Evolutionary conservation across 2,329 filamentous ascomycete species (phyloP), one percentile per base, ranked within the genome.

Genomic region (Aspergillus brunneoviolaceus): DNA sequence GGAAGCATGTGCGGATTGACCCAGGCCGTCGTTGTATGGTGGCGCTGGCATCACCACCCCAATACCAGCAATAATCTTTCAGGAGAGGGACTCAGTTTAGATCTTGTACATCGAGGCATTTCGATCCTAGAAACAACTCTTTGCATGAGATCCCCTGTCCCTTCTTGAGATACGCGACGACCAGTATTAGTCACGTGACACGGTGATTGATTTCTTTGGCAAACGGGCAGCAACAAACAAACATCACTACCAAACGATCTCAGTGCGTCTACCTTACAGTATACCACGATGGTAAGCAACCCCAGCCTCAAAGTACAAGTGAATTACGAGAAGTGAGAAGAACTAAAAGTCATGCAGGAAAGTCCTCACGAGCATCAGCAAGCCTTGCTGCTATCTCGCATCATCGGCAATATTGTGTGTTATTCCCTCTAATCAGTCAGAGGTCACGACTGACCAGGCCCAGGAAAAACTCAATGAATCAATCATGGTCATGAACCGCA

Each of bases 401-500:
- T 99, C 79, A 96, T 97, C 79, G 95, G 89, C 73, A 99, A 99
- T 73, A 93, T 98, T 72, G 94, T 98, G 85, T 74, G 91, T 82
- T 52, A 55, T 12, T 29, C 56, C 12, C 25, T 16, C 31, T n/a
- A 23, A 14, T 16, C 21, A 21, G 27, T 19, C 21, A 35, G 14
- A 53, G 3, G 14, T 14, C 10, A 21, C 31, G 16, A 25, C 63
- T 63, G 31, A 55, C 19, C 3, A 5, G 10, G 3, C 56, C 19
- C 63, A 98, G 94, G 95, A 98, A 79, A 99, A 99, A 78, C 84
- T 99, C 49, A 99, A 99, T 69, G 95, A 98, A 78, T 89, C 95
- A 1, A 85, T 98, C 56, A 87, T 95, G 79, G 88, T 94, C 55
- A 86, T 98, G 84, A 99, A 98, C 78, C 96, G 92, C 77, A 90